A percentile compares a stretch with the other conserved stretches of the same genome.
Evolutionary conservation across 305 asterid species (phyloP).

Genomic region (Fraxinus floribunda): DNA sequence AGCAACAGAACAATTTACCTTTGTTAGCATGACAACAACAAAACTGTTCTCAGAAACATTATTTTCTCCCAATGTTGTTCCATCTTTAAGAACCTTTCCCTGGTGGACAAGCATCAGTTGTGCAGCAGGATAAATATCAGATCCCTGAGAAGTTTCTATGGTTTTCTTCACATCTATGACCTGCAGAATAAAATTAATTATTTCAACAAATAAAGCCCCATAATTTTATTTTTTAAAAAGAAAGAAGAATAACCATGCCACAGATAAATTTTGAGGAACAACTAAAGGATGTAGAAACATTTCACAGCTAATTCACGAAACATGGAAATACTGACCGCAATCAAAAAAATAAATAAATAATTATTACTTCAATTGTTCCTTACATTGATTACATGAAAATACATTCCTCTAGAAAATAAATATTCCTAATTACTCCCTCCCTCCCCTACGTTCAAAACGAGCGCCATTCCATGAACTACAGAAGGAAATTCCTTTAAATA

Average conservation of each 20-base stretch:
- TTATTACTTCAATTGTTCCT: not conserved
- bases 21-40: slow-evolving; percentile 37
- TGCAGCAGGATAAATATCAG: slow-evolving; percentile 44
- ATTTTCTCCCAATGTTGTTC: slow-evolving; percentile 45
- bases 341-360: not conserved
- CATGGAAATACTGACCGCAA: not conserved
- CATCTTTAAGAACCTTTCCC: slow-evolving; percentile 50
- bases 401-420: not conserved
- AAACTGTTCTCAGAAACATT: slow-evolving; percentile 44
- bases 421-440: not conserved
- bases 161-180: slow-evolving; percentile 43
- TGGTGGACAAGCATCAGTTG: slow-evolving; percentile 48
- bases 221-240: not conserved
- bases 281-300: not conserved
- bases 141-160: slow-evolving; percentile 42
- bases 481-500: not conserved
- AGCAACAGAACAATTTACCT: slow-evolving; percentile 27
- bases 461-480: not conserved
- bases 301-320: not conserved
- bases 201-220: not conserved
- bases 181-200: slow-evolving; percentile 20
- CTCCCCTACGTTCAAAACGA: not conserved
- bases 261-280: not conserved
- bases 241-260: not conserved
- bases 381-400: not conserved